Percentiles rank a stretch among this genome's conserved stretches.
Conservation (phyloP, 179 eudicot genomes). For the Beta lomatogona region DNA sequence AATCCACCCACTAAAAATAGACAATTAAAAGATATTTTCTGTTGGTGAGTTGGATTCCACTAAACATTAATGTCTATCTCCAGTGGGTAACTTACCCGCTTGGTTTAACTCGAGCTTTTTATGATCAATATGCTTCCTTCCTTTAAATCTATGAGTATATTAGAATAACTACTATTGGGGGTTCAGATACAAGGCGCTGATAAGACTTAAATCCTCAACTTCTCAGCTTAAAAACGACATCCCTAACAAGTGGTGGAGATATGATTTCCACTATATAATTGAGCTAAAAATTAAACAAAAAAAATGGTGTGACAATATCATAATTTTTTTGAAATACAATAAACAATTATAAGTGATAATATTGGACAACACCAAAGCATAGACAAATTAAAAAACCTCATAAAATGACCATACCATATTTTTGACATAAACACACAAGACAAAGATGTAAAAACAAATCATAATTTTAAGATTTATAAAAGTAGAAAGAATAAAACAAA, state of each 20-base stretch:
- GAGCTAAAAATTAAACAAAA: neutral
- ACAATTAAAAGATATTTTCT: too few species aligned
- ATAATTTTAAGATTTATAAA: neutral
- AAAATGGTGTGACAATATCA: neutral
- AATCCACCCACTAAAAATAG: too few species aligned
- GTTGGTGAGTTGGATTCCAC: too few species aligned
- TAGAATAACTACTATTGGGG: too few species aligned
- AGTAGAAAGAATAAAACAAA: neutral
- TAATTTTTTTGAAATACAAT: neutral
- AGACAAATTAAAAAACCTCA: constrained; percentile 2
- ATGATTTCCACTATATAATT: neutral
- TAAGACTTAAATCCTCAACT: neutral
- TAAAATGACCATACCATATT: neutral
- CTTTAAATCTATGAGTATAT: too few species aligned
- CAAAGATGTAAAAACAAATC: neutral
- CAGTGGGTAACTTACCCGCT: too few species aligned
- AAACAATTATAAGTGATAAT: neutral
- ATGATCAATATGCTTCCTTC: too few species aligned
- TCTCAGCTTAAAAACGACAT: neutral
- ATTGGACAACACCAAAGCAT: neutral
- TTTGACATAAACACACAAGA: constrained; percentile 4
- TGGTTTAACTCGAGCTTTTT: too few species aligned
- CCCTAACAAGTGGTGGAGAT: neutral
- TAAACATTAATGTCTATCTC: too few species aligned
- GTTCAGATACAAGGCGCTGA: neutral